Percentiles rank a stretch among this genome's conserved stretches.
These are phyloP conservation scores for Euryodendron excelsum DNA, from an alignment of 148 eudicot species.

Conservation along the genomic window DNA sequence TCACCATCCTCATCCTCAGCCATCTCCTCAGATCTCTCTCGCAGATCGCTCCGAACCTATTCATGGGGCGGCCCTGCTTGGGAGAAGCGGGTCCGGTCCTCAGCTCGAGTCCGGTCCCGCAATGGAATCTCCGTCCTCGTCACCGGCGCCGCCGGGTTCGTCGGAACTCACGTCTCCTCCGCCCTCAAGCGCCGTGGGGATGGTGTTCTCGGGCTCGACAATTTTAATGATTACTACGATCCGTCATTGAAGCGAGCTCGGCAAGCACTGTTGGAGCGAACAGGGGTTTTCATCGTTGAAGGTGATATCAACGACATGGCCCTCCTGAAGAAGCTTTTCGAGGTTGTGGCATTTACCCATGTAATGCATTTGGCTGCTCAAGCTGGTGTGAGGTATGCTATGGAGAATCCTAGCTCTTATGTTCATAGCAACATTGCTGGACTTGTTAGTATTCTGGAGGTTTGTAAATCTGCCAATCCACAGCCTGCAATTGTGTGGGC, in stretches of 20 bases:
- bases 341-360: conserved; percentile 59
- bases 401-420: conserved; percentile 80
- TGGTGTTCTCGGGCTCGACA: conserved; percentile 73
- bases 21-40: conserved; percentile 37
- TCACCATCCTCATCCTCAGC: conserved; percentile 34
- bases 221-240: conserved; percentile 79
- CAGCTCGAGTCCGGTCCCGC: conserved; percentile 46
- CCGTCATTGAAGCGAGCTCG: conserved; percentile 63
- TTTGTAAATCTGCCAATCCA: conserved; percentile 66
- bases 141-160: conserved; percentile 84
- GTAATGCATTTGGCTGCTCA: conserved; percentile 90
- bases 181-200: conserved; percentile 74
- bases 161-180: conserved; percentile 67
- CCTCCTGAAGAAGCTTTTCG: conserved; percentile 54
- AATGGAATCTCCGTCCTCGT: conserved; percentile 69
- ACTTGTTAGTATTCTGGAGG: conserved; percentile 63
- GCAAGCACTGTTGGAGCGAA: conserved; percentile 48
- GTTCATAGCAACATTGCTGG: conserved; percentile 85
- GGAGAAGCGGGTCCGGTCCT: conserved; percentile 63
- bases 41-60: conserved; percentile 55
- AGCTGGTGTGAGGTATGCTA: conserved; percentile 84
- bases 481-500: conserved; percentile 90
- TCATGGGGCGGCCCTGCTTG: conserved; percentile 63
- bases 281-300: conserved; percentile 68
- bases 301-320: conserved; percentile 69